Conservation (phyloP, 805 yeast genomes). For the Geotrichum ghanense region DNA sequence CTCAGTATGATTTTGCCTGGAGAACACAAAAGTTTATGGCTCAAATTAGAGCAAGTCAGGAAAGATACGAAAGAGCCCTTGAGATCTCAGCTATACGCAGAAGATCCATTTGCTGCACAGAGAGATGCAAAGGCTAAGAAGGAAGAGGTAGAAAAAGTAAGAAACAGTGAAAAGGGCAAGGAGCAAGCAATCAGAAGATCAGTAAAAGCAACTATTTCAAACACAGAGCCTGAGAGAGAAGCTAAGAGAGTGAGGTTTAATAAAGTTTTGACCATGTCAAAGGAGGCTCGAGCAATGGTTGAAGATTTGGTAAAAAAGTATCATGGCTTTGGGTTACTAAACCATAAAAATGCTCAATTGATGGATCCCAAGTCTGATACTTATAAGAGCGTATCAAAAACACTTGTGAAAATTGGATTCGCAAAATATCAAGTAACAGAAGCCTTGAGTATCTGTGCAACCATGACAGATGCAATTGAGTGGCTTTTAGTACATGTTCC, state of each 20-base stretch:
- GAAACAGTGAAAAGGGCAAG: slow-evolving; percentile 8
- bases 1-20: slow-evolving; percentile 80
- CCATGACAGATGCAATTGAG: slow-evolving; percentile 45
- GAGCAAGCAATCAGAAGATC: slow-evolving; percentile 11
- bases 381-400: neutral
- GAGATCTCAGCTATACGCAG: slow-evolving; percentile 44
- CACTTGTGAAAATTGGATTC: slow-evolving; percentile 43
- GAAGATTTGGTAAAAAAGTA: slow-evolving; percentile 41
- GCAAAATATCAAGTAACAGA: slow-evolving; percentile 59
- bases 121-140: slow-evolving; percentile 32
- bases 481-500: slow-evolving; percentile 86
- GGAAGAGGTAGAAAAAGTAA: slow-evolving; percentile 4
- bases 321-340: slow-evolving; percentile 26
- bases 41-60: slow-evolving; percentile 52
- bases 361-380: too few relatives aligned
- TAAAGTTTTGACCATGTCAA: slow-evolving; percentile 44
- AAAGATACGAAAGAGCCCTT: slow-evolving; percentile 32
- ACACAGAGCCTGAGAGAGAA: too few relatives aligned
- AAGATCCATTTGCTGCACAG: slow-evolving; percentile 67
- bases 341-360: neutral
- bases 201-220: too few relatives aligned
- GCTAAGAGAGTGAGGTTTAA: slow-evolving; percentile 30
- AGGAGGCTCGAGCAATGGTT: slow-evolving; percentile 48
- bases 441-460: slow-evolving; percentile 43
- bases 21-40: slow-evolving; percentile 72